These are phyloP conservation scores for Camellia granthamiana DNA, from an alignment of 148 eudicot genomes.

Conservation along the genomic window DNA sequence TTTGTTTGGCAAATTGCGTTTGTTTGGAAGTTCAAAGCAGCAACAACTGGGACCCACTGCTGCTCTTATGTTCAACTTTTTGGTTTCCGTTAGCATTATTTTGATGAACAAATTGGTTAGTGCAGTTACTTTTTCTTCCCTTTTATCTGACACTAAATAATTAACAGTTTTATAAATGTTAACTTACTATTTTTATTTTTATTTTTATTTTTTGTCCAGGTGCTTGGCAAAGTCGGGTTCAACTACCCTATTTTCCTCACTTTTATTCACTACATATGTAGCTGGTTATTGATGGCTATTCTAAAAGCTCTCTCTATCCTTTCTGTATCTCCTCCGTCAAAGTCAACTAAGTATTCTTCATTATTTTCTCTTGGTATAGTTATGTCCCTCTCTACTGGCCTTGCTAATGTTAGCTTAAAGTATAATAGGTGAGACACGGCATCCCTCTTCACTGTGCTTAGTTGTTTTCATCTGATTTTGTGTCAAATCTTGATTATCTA, in stretches of 20 bases:
- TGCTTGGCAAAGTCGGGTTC: conserved; percentile 77
- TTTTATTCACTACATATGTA: conserved; percentile 76
- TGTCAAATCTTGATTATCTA: conserved; percentile 5
- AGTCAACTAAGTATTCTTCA: conserved; percentile 66
- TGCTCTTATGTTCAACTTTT: conserved; percentile 90
- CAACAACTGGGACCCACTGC: conserved; percentile 76
- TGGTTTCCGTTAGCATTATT: conserved; percentile 85
- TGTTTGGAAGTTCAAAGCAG: conserved; percentile 64
- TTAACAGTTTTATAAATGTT: neutral
- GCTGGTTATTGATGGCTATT: conserved; percentile 87
- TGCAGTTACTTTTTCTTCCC: conserved; percentile 6
- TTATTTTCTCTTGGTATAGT: conserved; percentile 78
- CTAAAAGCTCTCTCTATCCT: conserved; percentile 69
- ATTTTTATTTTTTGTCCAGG: conserved; percentile 36
- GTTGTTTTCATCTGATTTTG: conserved; percentile 1
- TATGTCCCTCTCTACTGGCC: conserved; percentile 92
- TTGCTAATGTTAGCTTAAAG: conserved; percentile 94
- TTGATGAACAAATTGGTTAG: conserved; percentile 87
- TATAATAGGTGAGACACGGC: conserved; percentile 64
- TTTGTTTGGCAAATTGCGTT: conserved; percentile 56
- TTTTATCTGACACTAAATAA: neutral
- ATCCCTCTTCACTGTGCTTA: conserved; percentile 3
- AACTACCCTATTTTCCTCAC: conserved; percentile 88
- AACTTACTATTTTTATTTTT: conserved; percentile 6
- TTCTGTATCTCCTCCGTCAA: conserved; percentile 62